Conservation (phyloP, 176 grass and related monocot genomes). For the Musa beccarii region DNA sequence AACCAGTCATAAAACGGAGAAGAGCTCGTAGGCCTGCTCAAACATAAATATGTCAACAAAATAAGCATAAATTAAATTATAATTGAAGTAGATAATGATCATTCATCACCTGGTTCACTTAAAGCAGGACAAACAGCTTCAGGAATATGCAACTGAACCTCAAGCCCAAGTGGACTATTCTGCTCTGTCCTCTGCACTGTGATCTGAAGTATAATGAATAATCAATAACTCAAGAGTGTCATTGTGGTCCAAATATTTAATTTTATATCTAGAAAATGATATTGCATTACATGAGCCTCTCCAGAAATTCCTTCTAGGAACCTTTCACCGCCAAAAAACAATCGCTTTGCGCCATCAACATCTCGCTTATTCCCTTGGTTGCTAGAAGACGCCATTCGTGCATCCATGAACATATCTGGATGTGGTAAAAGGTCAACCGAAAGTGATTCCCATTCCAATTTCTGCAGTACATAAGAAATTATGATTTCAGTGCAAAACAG, state of each 20-base stretch:
- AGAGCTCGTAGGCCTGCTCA: conserved; percentile 76
- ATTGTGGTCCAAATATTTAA: background rate
- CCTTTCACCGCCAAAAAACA: conserved; percentile 95
- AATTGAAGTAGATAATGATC: conserved; percentile 1
- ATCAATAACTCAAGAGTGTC: conserved; percentile 22
- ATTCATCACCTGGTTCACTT: conserved; percentile 84
- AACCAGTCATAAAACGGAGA: conserved; percentile 94
- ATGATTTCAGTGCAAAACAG: conserved; percentile 3
- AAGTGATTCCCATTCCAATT: conserved; percentile 90
- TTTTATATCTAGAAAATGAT: background rate
- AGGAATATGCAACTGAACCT: conserved; percentile 90
- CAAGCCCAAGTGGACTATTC: conserved; percentile 87
- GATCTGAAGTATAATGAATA: conserved; percentile 51
- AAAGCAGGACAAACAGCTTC: conserved; percentile 97
- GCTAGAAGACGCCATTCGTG: conserved; percentile 54
- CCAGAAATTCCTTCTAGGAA: conserved; percentile 99
- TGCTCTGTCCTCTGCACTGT: conserved; percentile 80
- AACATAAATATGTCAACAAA: conserved; percentile 11
- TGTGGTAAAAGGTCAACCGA: conserved; percentile 95
- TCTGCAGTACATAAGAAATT: conserved; percentile 36
- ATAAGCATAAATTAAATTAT: conserved; percentile 7
- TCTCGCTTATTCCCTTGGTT: conserved; percentile 56
- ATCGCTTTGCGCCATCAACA: conserved; percentile 78
- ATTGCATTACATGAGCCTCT: conserved; percentile 70
- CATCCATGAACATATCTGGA: conserved; percentile 97